phyloP scores from a whole-genome alignment of 2,329 filamentous ascomycete species.

The Biscogniauxia mediterranea region DNA sequence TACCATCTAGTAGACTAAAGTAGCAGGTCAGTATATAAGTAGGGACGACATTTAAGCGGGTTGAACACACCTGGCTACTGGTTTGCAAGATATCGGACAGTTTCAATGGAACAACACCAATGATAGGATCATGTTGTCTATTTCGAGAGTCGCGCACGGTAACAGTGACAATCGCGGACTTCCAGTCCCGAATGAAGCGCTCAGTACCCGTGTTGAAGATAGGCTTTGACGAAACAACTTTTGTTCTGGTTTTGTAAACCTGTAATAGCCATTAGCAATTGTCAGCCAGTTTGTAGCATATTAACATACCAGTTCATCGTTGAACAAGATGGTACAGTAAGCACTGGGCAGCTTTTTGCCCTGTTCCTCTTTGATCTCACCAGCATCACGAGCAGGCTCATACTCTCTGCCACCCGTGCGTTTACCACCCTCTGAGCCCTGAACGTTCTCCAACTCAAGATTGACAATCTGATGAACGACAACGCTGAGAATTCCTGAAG shows the following conservation, averaged over 20 bases:
- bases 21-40: slow-evolving; percentile 23
- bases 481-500: slow-evolving; percentile 81
- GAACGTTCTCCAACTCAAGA: slow-evolving; percentile 85
- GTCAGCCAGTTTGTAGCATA: slow-evolving; percentile 1
- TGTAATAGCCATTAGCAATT: slow-evolving; percentile 30
- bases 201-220: slow-evolving; percentile 98
- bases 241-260: slow-evolving; percentile 89
- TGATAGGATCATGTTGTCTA: slow-evolving; percentile 88
- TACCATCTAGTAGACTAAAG: slow-evolving; percentile 71
- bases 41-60: too few relatives aligned
- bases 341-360: slow-evolving; percentile 78
- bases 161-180: slow-evolving; percentile 80
- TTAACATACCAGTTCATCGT: slow-evolving; percentile 69
- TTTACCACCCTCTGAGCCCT: slow-evolving; percentile 73
- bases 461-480: slow-evolving; percentile 95
- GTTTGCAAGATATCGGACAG: slow-evolving; percentile 85
- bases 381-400: slow-evolving; percentile 80
- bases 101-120: slow-evolving; percentile 87
- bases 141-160: slow-evolving; percentile 87
- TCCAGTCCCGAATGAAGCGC: slow-evolving; percentile 89
- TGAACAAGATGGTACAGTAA: slow-evolving; percentile 89
- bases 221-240: slow-evolving; percentile 89
- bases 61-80: slow-evolving; percentile 63
- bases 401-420: slow-evolving; percentile 77
- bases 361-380: slow-evolving; percentile 83